phyloP scores from a whole-genome alignment of 2,329 filamentous ascomycete genomes.

The Fusarium heterosporum region DNA sequence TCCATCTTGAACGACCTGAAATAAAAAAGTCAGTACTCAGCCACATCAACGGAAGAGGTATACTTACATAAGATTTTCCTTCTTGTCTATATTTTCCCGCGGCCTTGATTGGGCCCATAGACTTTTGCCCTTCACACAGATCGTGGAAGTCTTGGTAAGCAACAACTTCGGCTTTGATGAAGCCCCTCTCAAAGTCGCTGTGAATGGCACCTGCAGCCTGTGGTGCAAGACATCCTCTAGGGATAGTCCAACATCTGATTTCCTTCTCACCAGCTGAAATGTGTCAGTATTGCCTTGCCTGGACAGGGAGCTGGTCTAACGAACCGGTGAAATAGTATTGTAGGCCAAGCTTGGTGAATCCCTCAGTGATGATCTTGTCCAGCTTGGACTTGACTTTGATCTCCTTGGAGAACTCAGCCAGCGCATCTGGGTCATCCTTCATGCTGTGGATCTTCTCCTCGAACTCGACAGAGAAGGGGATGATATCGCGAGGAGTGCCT shows the following conservation, averaged over 20 bases:
- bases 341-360: conserved; percentile 58
- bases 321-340: conserved; percentile 59
- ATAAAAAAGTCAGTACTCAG: conserved; percentile 37
- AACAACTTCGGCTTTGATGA: conserved; percentile 61
- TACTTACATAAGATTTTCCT: conserved; percentile 56
- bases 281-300: conserved; percentile 6
- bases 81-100: conserved; percentile 60
- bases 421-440: conserved; percentile 52
- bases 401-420: conserved; percentile 54
- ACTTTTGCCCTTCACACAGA: conserved; percentile 57
- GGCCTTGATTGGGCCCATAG: conserved; percentile 59
- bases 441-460: conserved; percentile 57
- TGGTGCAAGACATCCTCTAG: conserved; percentile 53
- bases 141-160: conserved; percentile 59
- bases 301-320: conserved; percentile 1
- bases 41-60: neutral
- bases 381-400: conserved; percentile 57
- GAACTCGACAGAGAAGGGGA: conserved; percentile 60
- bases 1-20: conserved; percentile 55
- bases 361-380: conserved; percentile 58
- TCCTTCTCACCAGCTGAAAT: conserved; percentile 57
- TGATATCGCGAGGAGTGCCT: conserved; percentile 55
- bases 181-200: conserved; percentile 58
- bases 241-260: conserved; percentile 59
- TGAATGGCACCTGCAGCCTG: conserved; percentile 58